Evolutionary conservation across 225 moss, liverwort and hornwort genomes (phyloP), one percentile per base, ranked within the genome.

Genomic region (Polytrichum formosum): DNA sequence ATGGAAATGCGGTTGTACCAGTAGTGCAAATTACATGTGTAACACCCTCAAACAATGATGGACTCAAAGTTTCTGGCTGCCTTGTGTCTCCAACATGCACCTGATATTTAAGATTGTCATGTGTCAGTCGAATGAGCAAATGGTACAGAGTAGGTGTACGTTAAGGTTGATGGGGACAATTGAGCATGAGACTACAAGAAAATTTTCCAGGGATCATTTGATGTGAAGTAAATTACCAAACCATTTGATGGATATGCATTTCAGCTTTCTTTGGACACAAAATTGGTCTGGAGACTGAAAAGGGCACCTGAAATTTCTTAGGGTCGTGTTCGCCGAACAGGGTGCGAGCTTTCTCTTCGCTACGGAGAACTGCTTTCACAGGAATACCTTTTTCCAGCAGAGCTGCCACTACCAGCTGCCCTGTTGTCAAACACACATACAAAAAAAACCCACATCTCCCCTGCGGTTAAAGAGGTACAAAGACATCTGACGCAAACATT

Each of bases 1-100:
- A 92, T 61, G 98, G 98, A 70, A 98, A 98, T 53, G 98, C 94
- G 58, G 98, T 94, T 29, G 98, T 98, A 28, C 98, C 98, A 69
- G 92, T 94, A 68, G 88, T 83, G 81, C 85, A 90, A 67, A 98
- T 91, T 67, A 98, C 94, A 76, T 98, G 94, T 23, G 98, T 91
- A 22, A 93, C 72, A 61, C 94, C 92, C 79, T 92, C 88, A 73
- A 91, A 84, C 8, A 91, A 7, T 25, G 88, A 78, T 60, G 81
- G 71, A 62, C 83, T 62, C 6, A 98, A 78, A 16, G 78, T 75
- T 69, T 92, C 83, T 22, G 64, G 82, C 74, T 84, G 82, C 72
- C 98, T 80, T 13, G 90, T 90, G 72, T 98, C 98, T 63, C 82
- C 91, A 67, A 89, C 61, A 30, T 82, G 76, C 59, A 85, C 78